Percentiles rank a stretch among this genome's conserved stretches.
Evolutionary conservation across 176 grass and related monocot species (phyloP).

Genomic region (Aegilops sharonensis): DNA sequence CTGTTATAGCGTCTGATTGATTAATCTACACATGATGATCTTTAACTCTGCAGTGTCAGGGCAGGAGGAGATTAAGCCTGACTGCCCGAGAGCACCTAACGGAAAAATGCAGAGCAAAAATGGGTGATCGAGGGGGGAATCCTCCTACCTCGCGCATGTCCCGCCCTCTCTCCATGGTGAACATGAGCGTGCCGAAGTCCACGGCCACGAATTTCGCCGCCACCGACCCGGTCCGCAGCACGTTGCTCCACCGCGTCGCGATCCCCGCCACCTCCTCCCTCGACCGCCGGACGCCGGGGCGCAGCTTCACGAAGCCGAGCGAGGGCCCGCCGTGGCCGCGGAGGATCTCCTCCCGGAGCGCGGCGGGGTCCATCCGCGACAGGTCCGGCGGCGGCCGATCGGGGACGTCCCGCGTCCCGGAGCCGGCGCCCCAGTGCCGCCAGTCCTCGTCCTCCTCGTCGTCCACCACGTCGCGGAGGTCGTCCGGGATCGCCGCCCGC

Average conservation of each 20-base stretch:
- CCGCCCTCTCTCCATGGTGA: conserved; percentile 75
- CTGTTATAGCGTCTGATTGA: neutral
- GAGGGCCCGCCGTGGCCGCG: conserved; percentile 58
- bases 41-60: neutral
- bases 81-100: neutral
- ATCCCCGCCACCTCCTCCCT: conserved; percentile 54
- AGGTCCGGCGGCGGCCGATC: conserved; percentile 50
- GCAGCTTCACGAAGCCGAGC: conserved; percentile 93
- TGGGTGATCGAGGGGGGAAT: neutral
- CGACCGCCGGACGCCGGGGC: conserved; percentile 48
- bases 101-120: neutral
- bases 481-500: conserved; percentile 64
- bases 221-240: conserved; percentile 74
- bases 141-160: conserved; percentile 63
- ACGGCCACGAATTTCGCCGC: conserved; percentile 75
- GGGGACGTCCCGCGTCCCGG: neutral
- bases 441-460: conserved; percentile 87
- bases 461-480: conserved; percentile 79
- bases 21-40: neutral
- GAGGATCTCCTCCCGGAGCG: conserved; percentile 78
- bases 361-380: conserved; percentile 59
- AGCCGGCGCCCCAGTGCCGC: conserved; percentile 58
- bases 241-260: conserved; percentile 81
- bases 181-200: conserved; percentile 85
- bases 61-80: neutral